These are phyloP conservation scores for Hypoxylon sp. DNA, from an alignment of 2,329 filamentous ascomycete species.

Conservation along the genomic window DNA sequence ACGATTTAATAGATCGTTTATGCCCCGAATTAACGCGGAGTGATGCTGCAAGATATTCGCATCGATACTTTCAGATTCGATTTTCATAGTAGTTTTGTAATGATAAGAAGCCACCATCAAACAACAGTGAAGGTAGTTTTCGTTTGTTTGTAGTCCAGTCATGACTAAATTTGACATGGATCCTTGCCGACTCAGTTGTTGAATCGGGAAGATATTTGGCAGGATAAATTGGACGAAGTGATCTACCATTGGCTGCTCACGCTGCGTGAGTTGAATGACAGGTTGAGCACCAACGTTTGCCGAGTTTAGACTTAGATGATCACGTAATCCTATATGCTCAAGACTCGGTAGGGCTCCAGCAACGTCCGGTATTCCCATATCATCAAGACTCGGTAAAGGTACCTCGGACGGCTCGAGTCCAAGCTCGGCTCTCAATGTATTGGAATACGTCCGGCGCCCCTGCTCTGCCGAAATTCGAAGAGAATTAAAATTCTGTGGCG, in stretches of 20 bases:
- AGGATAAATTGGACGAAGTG: neutral
- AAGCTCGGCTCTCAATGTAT: neutral
- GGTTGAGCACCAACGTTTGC: neutral
- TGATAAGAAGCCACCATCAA: neutral
- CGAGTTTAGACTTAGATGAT: neutral
- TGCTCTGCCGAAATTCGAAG: neutral
- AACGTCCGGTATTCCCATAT: neutral
- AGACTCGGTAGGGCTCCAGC: neutral
- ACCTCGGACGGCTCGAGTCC: neutral
- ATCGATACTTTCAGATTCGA: neutral
- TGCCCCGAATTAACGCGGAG: neutral
- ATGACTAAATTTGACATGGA: neutral
- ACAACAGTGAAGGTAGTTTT: slow-evolving; percentile 3
- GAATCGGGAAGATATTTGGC: neutral
- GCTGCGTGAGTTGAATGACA: neutral
- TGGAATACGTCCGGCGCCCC: neutral
- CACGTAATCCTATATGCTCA: neutral
- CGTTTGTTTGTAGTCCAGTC: slow-evolving; percentile 1
- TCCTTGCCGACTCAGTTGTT: neutral
- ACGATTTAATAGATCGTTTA: neutral
- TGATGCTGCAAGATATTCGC: neutral
- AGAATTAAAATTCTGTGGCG: neutral
- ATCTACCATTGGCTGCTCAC: neutral
- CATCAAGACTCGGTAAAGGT: neutral
- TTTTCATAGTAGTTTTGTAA: neutral